phyloP scores from a whole-genome alignment of 352 stramenopile species.

The Globisporangium nunn region DNA sequence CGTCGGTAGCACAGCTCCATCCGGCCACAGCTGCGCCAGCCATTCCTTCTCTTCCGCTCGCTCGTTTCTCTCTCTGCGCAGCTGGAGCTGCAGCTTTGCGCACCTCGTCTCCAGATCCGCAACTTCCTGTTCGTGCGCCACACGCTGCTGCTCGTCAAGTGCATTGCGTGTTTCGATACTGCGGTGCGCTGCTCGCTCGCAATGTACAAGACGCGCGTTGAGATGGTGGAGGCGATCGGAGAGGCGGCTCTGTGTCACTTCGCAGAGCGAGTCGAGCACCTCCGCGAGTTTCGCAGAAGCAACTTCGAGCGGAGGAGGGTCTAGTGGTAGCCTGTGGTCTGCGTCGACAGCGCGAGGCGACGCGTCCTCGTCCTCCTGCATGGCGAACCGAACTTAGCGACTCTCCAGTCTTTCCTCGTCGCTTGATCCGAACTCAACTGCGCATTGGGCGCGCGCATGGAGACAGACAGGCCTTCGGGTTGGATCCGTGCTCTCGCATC shows the following conservation, averaged over 20 bases:
- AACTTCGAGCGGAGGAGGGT: not conserved
- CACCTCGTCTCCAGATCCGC: conserved; percentile 11
- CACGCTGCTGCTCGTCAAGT: not conserved
- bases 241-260: conserved; percentile 10
- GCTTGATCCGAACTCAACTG: not conserved
- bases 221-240: conserved; percentile 1
- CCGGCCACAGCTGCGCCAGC: conserved; percentile 56
- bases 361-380: not conserved
- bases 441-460: not conserved
- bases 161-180: not conserved
- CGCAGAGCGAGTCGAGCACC: conserved; percentile 18
- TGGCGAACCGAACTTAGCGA: not conserved
- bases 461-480: not conserved
- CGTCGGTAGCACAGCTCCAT: conserved; percentile 45
- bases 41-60: conserved; percentile 55
- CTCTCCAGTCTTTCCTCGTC: not conserved
- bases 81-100: conserved; percentile 15
- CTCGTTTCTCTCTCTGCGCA: conserved; percentile 34
- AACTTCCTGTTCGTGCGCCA: not conserved
- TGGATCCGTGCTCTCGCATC: not conserved
- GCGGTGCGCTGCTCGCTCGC: conserved; percentile 2
- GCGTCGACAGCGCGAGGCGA: not conserved
- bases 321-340: not conserved
- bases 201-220: conserved; percentile 5
- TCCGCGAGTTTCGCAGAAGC: conserved; percentile 11